phyloP scores from a whole-genome alignment of 176 grass and related monocot genomes.

The Zea mays region Zm-B73-REFERENCE-NAM-5.0 NC_050104.1:96317501-96318000 shows the following conservation, averaged over 20 bases:
- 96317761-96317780: conserved; percentile 2
- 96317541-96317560: conserved; percentile 12
- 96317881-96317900: conserved; percentile 22
- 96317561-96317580: conserved; percentile 25
- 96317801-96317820: background rate
- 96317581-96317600: conserved; percentile 47
- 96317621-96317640: conserved; percentile 17
- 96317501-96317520: conserved; percentile 38
- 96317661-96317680: background rate
- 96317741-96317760: conserved; percentile 8
- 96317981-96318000: conserved; percentile 62
- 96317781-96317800: background rate
- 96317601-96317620: conserved; percentile 20
- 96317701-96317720: conserved; percentile 7
- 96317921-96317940: conserved; percentile 33
- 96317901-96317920: conserved; percentile 19
- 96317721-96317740: conserved; percentile 19
- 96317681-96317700: conserved; percentile 20
- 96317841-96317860: conserved; percentile 5
- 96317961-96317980: conserved; percentile 76
- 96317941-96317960: conserved; percentile 51
- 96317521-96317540: conserved; percentile 32
- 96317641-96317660: conserved; percentile 10
- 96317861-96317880: conserved; percentile 7
- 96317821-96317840: background rate